Evolutionary conservation across 768 basidiomycete species (phyloP).

Genomic region (Glaciozyma antarctica): DNA sequence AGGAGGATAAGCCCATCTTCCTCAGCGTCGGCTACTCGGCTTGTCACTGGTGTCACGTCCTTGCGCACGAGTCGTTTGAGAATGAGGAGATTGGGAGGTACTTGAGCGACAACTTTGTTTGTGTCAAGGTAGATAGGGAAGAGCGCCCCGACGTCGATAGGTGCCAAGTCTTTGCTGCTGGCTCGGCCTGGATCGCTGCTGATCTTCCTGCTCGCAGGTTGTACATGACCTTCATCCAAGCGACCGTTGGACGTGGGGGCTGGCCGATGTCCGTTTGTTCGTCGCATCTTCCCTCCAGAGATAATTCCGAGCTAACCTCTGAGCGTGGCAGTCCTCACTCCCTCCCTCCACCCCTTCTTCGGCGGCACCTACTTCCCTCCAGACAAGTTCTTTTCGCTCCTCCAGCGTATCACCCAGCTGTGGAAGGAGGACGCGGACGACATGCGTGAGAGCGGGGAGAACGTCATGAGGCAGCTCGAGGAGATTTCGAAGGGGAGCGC

Average conservation of each 20-base stretch:
- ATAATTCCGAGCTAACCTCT: background rate
- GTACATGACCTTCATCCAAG: slow-evolving; percentile 17
- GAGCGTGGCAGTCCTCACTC: slow-evolving; percentile 27
- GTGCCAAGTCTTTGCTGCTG: background rate
- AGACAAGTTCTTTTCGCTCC: background rate
- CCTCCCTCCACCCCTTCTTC: slow-evolving; percentile 29
- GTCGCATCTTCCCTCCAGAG: background rate
- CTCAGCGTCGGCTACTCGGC: slow-evolving; percentile 45
- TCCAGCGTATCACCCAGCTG: background rate
- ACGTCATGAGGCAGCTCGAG: background rate
- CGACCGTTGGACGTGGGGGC: slow-evolving; percentile 36
- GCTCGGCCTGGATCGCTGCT: no score
- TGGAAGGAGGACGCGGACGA: background rate
- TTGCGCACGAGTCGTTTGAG: slow-evolving; percentile 41
- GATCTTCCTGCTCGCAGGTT: background rate
- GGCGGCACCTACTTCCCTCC: slow-evolving; percentile 1
- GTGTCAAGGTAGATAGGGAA: slow-evolving; percentile 43
- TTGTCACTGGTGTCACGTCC: slow-evolving; percentile 40
- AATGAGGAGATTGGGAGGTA: slow-evolving; percentile 40
- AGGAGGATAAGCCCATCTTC: slow-evolving; percentile 36
- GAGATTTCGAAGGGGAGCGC: background rate
- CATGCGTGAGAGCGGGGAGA: background rate
- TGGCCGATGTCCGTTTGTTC: slow-evolving; percentile 38
- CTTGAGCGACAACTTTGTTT: slow-evolving; percentile 43
- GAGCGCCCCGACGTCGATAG: slow-evolving; percentile 44